phyloP scores from a whole-genome alignment of 192 early-diverging fungal species.

The Rhizophagus clarus region DNA sequence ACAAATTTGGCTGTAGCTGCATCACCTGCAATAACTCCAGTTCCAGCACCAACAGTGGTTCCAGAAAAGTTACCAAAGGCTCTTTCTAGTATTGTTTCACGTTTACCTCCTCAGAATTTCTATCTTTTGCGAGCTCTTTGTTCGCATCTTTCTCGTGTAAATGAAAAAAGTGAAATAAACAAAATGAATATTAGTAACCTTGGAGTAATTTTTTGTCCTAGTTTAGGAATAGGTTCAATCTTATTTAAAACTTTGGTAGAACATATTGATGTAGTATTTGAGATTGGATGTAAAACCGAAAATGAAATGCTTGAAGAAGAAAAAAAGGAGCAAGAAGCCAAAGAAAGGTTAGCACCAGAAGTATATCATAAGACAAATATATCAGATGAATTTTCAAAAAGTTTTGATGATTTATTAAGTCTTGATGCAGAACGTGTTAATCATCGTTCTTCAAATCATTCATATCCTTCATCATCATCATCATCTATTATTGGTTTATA shows the following conservation, averaged over 20 bases:
- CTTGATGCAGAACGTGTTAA: not conserved
- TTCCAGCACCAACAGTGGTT: slow-evolving; percentile 33
- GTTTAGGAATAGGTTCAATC: slow-evolving; percentile 52
- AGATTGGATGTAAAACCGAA: slow-evolving; percentile 1
- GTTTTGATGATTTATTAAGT: slow-evolving; percentile 23
- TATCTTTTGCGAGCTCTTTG: slow-evolving; percentile 53
- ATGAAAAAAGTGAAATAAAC: slow-evolving; percentile 48
- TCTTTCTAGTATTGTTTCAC: slow-evolving; percentile 40
- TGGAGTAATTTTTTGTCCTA: slow-evolving; percentile 65
- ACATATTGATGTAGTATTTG: slow-evolving; percentile 27
- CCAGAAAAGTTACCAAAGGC: slow-evolving; percentile 8
- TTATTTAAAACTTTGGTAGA: slow-evolving; percentile 57
- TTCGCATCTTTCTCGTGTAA: slow-evolving; percentile 56
- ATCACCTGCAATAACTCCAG: slow-evolving; percentile 31
- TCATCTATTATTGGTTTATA: slow-evolving; percentile 11
- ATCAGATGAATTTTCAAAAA: slow-evolving; percentile 24
- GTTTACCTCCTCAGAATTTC: slow-evolving; percentile 52
- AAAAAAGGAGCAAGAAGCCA: not conserved
- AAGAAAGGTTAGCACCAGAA: slow-evolving; percentile 11
- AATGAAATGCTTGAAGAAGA: slow-evolving; percentile 7
- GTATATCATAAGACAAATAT: slow-evolving; percentile 26
- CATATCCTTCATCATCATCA: slow-evolving; percentile 10
- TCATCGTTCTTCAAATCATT: slow-evolving; percentile 2
- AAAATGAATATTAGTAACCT: slow-evolving; percentile 64
- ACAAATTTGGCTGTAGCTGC: not conserved